Evolutionary conservation across 768 basidiomycete genomes (phyloP).

Genomic region (Suillus subaureus): DNA sequence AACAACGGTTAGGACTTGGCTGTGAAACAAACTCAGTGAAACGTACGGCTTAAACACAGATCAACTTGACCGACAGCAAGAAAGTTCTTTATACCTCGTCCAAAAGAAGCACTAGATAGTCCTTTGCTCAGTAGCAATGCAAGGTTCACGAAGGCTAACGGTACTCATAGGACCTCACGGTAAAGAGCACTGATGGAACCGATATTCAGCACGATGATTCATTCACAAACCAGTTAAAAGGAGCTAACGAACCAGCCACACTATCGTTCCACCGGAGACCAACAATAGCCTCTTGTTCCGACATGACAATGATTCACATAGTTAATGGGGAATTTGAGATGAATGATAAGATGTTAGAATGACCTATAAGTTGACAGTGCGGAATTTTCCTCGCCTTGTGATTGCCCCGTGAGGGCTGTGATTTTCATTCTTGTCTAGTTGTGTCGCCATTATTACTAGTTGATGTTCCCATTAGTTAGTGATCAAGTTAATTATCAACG

Average conservation of each 20-base stretch:
- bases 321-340: not conserved
- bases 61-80: not conserved
- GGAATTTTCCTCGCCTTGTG: not conserved
- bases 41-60: not conserved
- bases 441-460: not conserved
- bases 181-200: not conserved
- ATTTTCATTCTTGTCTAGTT: not conserved
- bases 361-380: not conserved
- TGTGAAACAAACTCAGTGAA: not conserved
- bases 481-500: not conserved
- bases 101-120: not conserved
- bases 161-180: constrained; percentile 1
- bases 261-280: not conserved
- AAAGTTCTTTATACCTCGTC: not conserved
- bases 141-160: not conserved
- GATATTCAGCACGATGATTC: not conserved
- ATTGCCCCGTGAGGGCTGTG: not conserved
- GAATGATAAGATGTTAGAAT: not conserved
- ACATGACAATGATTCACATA: not conserved
- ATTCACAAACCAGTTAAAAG: not conserved
- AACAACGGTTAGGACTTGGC: too few relatives aligned
- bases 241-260: not conserved
- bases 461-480: not conserved
- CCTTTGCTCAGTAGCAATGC: not conserved
- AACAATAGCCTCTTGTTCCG: not conserved